Conservation (phyloP, 805 yeast genomes). For the Teunomyces stri region DNA sequence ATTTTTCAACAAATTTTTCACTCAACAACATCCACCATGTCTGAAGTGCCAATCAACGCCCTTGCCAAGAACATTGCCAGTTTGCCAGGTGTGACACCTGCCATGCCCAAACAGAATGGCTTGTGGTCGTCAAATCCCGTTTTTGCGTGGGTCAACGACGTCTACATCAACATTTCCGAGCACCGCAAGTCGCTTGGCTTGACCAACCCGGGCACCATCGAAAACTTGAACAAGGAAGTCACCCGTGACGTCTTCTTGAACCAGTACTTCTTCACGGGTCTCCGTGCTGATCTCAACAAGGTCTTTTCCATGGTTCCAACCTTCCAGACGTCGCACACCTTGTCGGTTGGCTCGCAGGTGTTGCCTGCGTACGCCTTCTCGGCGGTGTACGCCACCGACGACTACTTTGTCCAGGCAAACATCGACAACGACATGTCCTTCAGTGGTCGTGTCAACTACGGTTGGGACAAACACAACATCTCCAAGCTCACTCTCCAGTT, state of each 20-base stretch:
- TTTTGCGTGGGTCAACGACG: slow-evolving; percentile 73
- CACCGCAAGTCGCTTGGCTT: slow-evolving; percentile 83
- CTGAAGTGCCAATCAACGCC: slow-evolving; percentile 53
- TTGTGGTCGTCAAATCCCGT: slow-evolving; percentile 85
- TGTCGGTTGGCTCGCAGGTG: slow-evolving; percentile 80
- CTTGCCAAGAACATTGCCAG: slow-evolving; percentile 57
- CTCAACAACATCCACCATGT: slow-evolving; percentile 8
- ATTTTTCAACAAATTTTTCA: background rate
- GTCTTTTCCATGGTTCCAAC: slow-evolving; percentile 88
- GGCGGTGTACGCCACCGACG: slow-evolving; percentile 85
- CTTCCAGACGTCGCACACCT: slow-evolving; percentile 94
- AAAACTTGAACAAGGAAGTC: slow-evolving; percentile 56
- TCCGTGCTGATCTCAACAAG: slow-evolving; percentile 94
- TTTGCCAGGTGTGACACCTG: slow-evolving; percentile 54
- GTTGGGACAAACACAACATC: slow-evolving; percentile 77
- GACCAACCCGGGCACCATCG: slow-evolving; percentile 86
- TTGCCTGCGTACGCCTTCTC: slow-evolving; percentile 90
- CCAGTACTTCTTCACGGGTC: slow-evolving; percentile 90
- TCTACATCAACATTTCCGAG: slow-evolving; percentile 65
- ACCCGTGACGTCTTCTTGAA: slow-evolving; percentile 87
- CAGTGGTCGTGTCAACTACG: slow-evolving; percentile 86
- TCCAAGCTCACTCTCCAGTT: slow-evolving; percentile 87
- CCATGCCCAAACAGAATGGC: slow-evolving; percentile 50
- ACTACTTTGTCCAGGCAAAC: slow-evolving; percentile 85
- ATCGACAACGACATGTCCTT: slow-evolving; percentile 82